A percentile compares a stretch with the other conserved stretches of the same genome.
These are phyloP conservation scores for Epicoccum nigrum DNA, from an alignment of 2,329 filamentous ascomycete species.

Conservation along the genomic window DNA sequence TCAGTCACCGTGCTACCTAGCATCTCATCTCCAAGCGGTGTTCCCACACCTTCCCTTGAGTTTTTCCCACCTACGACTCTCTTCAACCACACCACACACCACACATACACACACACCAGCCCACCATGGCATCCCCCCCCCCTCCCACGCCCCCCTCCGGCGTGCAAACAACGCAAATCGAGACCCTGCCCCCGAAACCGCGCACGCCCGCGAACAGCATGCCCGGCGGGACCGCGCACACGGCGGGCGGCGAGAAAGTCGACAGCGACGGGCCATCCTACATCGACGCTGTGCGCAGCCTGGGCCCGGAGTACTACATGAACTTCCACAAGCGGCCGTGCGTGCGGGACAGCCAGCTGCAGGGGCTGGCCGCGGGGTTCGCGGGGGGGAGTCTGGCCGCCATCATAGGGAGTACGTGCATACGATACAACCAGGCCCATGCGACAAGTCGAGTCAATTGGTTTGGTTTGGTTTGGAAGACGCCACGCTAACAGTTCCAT, in stretches of 20 bases:
- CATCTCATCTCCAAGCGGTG: neutral
- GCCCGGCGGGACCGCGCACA: conserved; percentile 64
- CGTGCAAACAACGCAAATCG: conserved; percentile 21
- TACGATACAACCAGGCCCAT: no score
- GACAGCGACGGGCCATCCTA: conserved; percentile 48
- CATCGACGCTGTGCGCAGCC: conserved; percentile 68
- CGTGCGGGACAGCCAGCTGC: conserved; percentile 79
- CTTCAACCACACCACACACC: no score
- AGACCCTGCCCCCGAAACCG: conserved; percentile 20
- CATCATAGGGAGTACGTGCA: conserved; percentile 71
- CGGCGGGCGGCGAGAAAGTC: conserved; percentile 60
- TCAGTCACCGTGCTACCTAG: neutral
- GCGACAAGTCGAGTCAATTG: no score
- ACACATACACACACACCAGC: conserved; percentile 23
- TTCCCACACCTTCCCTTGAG: no score
- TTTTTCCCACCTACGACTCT: no score
- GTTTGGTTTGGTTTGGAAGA: no score
- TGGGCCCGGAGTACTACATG: conserved; percentile 72
- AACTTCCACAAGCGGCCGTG: conserved; percentile 81
- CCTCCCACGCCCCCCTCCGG: conserved; percentile 44
- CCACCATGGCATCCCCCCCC: conserved; percentile 55
- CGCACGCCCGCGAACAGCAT: conserved; percentile 48
- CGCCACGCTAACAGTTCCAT: neutral
- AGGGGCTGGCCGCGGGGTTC: conserved; percentile 81
- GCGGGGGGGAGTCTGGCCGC: conserved; percentile 75